Evolutionary conservation across 1,139 yeast species (phyloP).

Genomic region (Hemisphaericaspora xylanilytica): DNA sequence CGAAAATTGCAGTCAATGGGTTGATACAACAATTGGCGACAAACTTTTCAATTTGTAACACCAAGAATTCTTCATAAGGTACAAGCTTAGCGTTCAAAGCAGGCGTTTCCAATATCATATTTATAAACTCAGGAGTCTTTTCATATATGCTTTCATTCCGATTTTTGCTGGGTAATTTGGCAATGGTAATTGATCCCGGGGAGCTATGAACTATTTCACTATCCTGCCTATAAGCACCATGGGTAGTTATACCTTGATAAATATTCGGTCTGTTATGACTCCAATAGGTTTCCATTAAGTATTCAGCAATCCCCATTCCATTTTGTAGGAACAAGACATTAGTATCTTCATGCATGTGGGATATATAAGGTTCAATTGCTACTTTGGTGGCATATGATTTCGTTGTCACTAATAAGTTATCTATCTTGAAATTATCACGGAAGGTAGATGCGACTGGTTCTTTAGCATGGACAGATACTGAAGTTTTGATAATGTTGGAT

Average conservation of each 20-base stretch:
- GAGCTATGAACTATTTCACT: conserved; percentile 66
- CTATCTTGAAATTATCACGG: conserved; percentile 24
- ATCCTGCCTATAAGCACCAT: conserved; percentile 61
- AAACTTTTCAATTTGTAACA: conserved; percentile 72
- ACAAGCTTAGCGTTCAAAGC: conserved; percentile 44
- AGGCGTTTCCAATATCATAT: conserved; percentile 28
- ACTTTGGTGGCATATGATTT: conserved; percentile 55
- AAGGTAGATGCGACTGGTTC: neutral
- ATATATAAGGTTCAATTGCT: conserved; percentile 47
- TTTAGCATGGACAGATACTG: neutral
- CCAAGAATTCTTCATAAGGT: conserved; percentile 52
- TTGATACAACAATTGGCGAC: conserved; percentile 74
- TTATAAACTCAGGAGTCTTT: conserved; percentile 29
- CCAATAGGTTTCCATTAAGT: conserved; percentile 56
- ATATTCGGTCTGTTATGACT: conserved; percentile 53
- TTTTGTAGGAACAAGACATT: conserved; percentile 71
- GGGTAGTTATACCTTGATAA: conserved; percentile 74
- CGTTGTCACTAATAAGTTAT: conserved; percentile 58
- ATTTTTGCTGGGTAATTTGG: conserved; percentile 15
- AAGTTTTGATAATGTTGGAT: neutral
- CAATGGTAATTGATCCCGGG: conserved; percentile 53
- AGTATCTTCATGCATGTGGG: conserved; percentile 40
- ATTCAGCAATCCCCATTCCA: conserved; percentile 68
- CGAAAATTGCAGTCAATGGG: conserved; percentile 66
- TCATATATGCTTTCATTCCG: neutral